Evolutionary conservation across 495 filamentous ascomycete genomes (phyloP).

Genomic region (Penicillium bovifimosum): DNA sequence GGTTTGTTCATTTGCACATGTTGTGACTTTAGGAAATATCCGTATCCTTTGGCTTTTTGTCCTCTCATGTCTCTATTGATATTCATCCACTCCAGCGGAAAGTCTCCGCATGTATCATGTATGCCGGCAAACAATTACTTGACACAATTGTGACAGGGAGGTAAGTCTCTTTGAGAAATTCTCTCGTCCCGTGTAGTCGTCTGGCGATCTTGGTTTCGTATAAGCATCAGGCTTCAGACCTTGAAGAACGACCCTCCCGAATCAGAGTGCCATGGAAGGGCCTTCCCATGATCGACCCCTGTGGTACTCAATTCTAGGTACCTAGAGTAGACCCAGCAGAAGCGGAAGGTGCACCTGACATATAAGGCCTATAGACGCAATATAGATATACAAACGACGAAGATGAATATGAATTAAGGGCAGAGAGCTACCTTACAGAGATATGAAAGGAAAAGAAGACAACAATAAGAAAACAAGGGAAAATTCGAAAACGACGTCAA

Average conservation of each 20-base stretch:
- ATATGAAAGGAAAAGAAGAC: neutral
- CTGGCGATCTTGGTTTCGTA: neutral
- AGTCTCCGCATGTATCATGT: neutral
- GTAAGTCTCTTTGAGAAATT: neutral
- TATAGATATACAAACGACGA: no score
- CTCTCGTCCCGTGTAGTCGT: neutral
- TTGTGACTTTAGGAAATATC: constrained; percentile 9
- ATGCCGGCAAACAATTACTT: neutral
- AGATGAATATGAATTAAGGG: no score
- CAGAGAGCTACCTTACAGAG: no score
- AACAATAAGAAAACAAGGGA: neutral
- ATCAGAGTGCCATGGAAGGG: neutral
- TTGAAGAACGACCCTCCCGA: neutral
- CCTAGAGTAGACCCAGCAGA: no score
- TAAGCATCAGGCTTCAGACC: neutral
- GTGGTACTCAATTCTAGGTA: no score
- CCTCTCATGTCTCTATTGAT: neutral
- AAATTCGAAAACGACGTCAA: constrained; percentile 14
- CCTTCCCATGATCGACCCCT: neutral
- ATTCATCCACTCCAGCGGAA: neutral
- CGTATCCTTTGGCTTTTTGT: neutral
- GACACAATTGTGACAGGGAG: neutral
- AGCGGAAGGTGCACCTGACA: constrained; percentile 53
- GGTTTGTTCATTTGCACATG: constrained; percentile 9
- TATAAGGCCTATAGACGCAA: constrained; percentile 32